phyloP scores from a whole-genome alignment of 2,329 filamentous ascomycete species.

The Conoideocrella luteorostrata region DNA sequence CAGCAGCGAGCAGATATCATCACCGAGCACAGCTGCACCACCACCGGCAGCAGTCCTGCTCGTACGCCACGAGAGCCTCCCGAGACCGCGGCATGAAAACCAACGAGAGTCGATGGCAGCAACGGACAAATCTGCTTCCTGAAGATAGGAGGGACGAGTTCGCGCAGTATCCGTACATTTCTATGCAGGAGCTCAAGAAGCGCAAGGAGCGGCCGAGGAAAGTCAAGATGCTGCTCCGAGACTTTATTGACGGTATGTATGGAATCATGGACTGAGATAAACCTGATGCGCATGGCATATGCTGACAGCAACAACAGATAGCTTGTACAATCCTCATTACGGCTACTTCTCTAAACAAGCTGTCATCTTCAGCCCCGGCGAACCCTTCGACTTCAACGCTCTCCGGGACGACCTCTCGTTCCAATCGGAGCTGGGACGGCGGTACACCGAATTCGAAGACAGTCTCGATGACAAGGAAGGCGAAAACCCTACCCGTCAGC shows the following conservation, averaged over 20 bases:
- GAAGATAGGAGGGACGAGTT: slow-evolving; percentile 76
- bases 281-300: too few relatives aligned
- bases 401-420: slow-evolving; percentile 85
- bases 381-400: slow-evolving; percentile 79
- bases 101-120: slow-evolving; percentile 76
- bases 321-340: slow-evolving; percentile 88
- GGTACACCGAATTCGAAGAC: slow-evolving; percentile 90
- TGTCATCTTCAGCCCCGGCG: slow-evolving; percentile 88
- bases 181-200: slow-evolving; percentile 67
- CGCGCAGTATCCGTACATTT: slow-evolving; percentile 75
- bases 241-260: slow-evolving; percentile 82
- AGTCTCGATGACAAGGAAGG: slow-evolving; percentile 63
- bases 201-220: slow-evolving; percentile 71
- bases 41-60: slow-evolving; percentile 16
- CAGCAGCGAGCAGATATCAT: slow-evolving; percentile 1
- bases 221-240: slow-evolving; percentile 94
- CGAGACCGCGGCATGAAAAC: slow-evolving; percentile 35
- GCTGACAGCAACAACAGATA: slow-evolving; percentile 51
- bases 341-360: slow-evolving; percentile 96
- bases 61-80: slow-evolving; percentile 24
- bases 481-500: slow-evolving; percentile 69
- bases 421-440: slow-evolving; percentile 64
- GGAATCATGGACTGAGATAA: slow-evolving; percentile 11
- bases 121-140: slow-evolving; percentile 68
- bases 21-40: slow-evolving; percentile 7